Percentiles rank a stretch among this genome's conserved stretches.
These are phyloP conservation scores for Ophiostoma montium DNA, from an alignment of 2,329 filamentous ascomycete genomes.

Conservation along the genomic window DNA sequence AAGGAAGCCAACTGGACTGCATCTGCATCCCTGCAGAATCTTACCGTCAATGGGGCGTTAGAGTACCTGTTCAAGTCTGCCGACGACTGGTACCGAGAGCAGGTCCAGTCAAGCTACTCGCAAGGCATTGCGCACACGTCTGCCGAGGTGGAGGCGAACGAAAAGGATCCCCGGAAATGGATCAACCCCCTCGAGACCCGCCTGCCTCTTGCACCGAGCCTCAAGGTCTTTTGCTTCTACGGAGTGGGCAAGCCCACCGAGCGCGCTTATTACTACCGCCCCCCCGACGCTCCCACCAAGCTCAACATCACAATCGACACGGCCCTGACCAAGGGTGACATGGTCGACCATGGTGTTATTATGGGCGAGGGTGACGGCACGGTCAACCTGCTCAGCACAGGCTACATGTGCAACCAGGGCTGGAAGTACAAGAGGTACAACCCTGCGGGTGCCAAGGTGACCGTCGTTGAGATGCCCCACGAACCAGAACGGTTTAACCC, in stretches of 20 bases:
- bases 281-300: slow-evolving; percentile 46
- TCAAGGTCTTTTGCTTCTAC: slow-evolving; percentile 98
- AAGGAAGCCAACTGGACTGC: slow-evolving; percentile 47
- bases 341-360: slow-evolving; percentile 74
- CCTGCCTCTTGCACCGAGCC: slow-evolving; percentile 68
- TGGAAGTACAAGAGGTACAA: slow-evolving; percentile 94
- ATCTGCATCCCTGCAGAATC: slow-evolving; percentile 53
- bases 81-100: slow-evolving; percentile 73
- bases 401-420: slow-evolving; percentile 94
- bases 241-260: slow-evolving; percentile 90
- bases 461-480: slow-evolving; percentile 89
- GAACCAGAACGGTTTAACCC: slow-evolving; percentile 88
- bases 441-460: slow-evolving; percentile 67
- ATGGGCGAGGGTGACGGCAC: slow-evolving; percentile 95
- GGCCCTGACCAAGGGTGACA: slow-evolving; percentile 37
- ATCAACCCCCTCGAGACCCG: slow-evolving; percentile 86
- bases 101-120: slow-evolving; percentile 65
- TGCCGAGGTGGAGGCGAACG: slow-evolving; percentile 69
- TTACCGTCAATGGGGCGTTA: slow-evolving; percentile 68
- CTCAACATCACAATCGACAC: slow-evolving; percentile 66
- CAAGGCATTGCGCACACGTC: slow-evolving; percentile 72
- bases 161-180: slow-evolving; percentile 70
- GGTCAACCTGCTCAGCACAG: slow-evolving; percentile 78
- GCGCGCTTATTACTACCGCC: slow-evolving; percentile 78
- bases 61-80: slow-evolving; percentile 63